Percentiles rank a stretch among this genome's conserved stretches.
Conservation (phyloP, 306 rosid genomes). For the Psophocarpus tetragonolobus region DNA sequence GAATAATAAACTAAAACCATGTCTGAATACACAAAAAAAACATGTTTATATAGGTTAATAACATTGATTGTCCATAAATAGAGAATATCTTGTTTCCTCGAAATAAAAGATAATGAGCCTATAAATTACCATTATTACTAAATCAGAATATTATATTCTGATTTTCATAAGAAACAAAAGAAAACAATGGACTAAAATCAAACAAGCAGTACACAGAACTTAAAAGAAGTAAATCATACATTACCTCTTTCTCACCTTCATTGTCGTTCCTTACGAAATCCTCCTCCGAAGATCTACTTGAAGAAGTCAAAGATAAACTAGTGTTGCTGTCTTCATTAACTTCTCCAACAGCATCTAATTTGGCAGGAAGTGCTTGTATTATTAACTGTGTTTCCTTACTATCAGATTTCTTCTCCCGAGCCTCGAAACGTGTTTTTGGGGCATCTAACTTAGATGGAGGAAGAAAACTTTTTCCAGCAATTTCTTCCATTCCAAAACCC, state of each 20-base stretch:
- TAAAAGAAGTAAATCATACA: constrained; percentile 29
- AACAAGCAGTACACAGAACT: constrained; percentile 17
- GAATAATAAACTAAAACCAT: too few relatives aligned
- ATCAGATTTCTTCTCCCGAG: constrained; percentile 51
- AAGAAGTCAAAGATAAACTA: constrained; percentile 45
- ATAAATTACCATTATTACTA: too few relatives aligned
- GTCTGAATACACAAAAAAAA: too few relatives aligned
- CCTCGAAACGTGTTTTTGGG: constrained; percentile 43
- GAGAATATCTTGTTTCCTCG: too few relatives aligned
- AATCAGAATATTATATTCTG: too few relatives aligned
- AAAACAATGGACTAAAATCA: constrained; percentile 10
- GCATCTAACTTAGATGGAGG: constrained; percentile 44
- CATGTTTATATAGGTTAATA: too few relatives aligned
- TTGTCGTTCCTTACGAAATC: constrained; percentile 31
- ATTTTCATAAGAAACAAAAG: too few relatives aligned
- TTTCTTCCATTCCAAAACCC: constrained; percentile 75
- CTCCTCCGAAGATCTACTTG: constrained; percentile 51
- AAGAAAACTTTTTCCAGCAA: constrained; percentile 40
- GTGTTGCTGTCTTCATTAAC: constrained; percentile 61
- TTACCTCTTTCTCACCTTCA: constrained; percentile 70
- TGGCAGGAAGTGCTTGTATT: constrained; percentile 50
- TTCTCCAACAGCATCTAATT: constrained; percentile 60
- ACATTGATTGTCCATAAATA: too few relatives aligned
- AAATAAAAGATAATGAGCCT: too few relatives aligned
- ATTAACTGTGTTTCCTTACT: constrained; percentile 39